Evolutionary conservation across 768 basidiomycete genomes (phyloP), one percentile per base, ranked within the genome.

Genomic region (Phallus indusiatus): DNA sequence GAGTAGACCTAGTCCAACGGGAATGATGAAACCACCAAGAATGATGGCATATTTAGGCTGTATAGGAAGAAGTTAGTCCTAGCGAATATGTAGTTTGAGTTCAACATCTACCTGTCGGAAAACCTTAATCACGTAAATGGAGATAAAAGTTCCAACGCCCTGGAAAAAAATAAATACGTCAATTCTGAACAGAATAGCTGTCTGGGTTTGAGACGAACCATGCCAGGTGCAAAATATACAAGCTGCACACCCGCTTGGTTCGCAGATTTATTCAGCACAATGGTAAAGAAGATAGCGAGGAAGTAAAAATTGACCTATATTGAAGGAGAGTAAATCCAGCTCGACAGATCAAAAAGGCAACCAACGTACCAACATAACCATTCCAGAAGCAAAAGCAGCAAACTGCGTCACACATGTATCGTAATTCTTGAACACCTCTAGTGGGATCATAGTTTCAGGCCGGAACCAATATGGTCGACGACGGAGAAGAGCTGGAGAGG

Each of bases 141-240:
- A 62, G 2, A 71, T 33, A 1, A 74, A 37, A 6, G 70, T 62
- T 1, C 79, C 79, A 3, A 33, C 66, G 18, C 79, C 78, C 75
- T 76, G 56, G 18, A 16, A 46, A 3, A 22, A 18, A 51, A 14
- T 22, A 48, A 37, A 8, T 47, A n/a, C 8, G 14, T 18, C 24
- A 33, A 50, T 24, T 33, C 7, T 47, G 35, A 3, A 8, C 18
- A 52, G 47, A 36, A 24, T 7, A 2, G 28, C 7, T 28, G 28
- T 28, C 28, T 28, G 7, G 7, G 9, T 24, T 8, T n/a, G 24
- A 28, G 1, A 61, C 75, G 60, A 54, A 78, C 78, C 63, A 77
- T 62, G 47, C 80, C 79, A 11, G 80, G 80, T 1, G 78, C 71
- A 57, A 81, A 78, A 64, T 74, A 80, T n/a, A 81, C 64, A n/a